Evolutionary conservation across 306 rosid genomes (phyloP).

Genomic region (Gillenia trifoliata): DNA sequence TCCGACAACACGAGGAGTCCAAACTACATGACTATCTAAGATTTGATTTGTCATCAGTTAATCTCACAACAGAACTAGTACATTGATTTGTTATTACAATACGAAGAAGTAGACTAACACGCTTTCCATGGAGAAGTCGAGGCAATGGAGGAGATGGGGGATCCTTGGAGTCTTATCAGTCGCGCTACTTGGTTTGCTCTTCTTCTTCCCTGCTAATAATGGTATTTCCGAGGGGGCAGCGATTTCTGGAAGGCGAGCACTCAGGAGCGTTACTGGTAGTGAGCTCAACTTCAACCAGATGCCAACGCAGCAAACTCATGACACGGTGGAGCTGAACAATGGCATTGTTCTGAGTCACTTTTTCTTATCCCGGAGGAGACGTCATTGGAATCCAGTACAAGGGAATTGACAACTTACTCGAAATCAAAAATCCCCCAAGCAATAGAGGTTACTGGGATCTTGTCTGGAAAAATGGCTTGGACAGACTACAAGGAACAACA

Average conservation of each 20-base stretch:
- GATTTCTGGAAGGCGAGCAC: background rate
- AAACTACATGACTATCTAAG: too few species aligned
- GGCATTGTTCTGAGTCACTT: slow-evolving; percentile 47
- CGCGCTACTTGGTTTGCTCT: background rate
- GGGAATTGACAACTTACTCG: slow-evolving; percentile 49
- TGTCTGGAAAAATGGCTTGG: slow-evolving; percentile 46
- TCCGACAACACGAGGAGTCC: too few species aligned
- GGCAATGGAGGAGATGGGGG: background rate
- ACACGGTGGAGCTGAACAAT: slow-evolving; percentile 47
- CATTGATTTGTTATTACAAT: too few species aligned
- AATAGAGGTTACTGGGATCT: slow-evolving; percentile 82
- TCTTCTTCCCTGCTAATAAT: background rate
- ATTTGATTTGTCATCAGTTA: too few species aligned
- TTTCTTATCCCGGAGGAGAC: slow-evolving; percentile 54
- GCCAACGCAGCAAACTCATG: background rate
- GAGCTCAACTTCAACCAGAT: background rate
- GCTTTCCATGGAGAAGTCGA: background rate
- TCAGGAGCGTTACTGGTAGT: background rate
- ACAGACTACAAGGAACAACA: slow-evolving; percentile 39
- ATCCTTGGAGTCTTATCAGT: background rate
- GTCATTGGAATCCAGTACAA: slow-evolving; percentile 40
- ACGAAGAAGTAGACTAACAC: background rate
- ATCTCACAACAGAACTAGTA: too few species aligned
- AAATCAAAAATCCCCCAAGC: background rate
- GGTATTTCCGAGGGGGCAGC: background rate